A percentile compares a stretch with the other conserved stretches of the same genome.
Conservation (phyloP, 2,329 filamentous ascomycete genomes). For the Neospermospora avenae region DNA sequence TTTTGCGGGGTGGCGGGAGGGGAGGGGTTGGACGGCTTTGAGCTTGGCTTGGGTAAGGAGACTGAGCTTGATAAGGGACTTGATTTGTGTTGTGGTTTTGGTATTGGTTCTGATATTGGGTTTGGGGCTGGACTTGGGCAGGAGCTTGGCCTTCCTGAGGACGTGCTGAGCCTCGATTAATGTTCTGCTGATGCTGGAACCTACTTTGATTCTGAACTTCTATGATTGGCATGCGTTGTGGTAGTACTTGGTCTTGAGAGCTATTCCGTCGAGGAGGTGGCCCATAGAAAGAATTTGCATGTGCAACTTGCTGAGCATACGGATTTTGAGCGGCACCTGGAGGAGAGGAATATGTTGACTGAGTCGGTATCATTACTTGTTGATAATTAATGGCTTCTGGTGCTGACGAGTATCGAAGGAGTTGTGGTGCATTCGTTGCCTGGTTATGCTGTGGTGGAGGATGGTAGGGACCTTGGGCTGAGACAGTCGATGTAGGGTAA, state of each 20-base stretch:
- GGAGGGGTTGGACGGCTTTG: neutral
- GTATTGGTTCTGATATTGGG: neutral
- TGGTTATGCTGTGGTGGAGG: neutral
- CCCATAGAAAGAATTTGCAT: neutral
- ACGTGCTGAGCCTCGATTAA: neutral
- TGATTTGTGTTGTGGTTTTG: neutral
- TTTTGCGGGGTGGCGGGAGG: neutral
- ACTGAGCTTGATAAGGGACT: neutral
- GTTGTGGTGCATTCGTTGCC: neutral
- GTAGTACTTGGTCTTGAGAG: neutral
- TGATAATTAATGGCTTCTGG: neutral
- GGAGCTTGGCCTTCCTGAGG: neutral
- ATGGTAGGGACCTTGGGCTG: neutral
- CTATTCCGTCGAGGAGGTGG: neutral
- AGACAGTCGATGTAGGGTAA: neutral
- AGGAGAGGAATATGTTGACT: neutral
- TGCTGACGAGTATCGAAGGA: neutral
- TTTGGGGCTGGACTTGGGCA: neutral
- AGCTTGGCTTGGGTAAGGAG: neutral
- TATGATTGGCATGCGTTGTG: neutral
- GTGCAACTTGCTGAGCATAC: neutral
- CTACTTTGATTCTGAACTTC: neutral
- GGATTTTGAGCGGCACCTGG: neutral
- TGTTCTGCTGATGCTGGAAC: neutral
- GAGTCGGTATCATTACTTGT: neutral